Conservation (phyloP, 441 rosid species). For the Jatropha podagrica region DNA sequence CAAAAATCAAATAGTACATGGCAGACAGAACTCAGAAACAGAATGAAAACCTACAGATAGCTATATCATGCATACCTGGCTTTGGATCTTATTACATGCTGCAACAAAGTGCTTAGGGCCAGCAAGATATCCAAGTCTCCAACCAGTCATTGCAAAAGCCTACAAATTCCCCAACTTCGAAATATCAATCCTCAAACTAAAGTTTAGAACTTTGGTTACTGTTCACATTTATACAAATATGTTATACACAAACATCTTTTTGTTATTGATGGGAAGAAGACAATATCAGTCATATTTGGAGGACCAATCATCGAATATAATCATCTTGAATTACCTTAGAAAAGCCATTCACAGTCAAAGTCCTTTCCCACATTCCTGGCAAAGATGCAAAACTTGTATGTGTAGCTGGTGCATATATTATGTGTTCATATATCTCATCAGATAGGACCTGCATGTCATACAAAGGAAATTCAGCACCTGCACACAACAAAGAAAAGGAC, state of each 20-base stretch:
- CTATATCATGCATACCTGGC: slow-evolving; percentile 63
- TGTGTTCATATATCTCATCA: slow-evolving; percentile 97
- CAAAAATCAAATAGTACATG: slow-evolving; percentile 2
- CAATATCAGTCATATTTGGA: background rate
- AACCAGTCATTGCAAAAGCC: slow-evolving; percentile 99
- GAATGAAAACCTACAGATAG: background rate
- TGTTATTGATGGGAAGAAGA: slow-evolving; percentile 9
- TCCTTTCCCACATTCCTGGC: slow-evolving; percentile 94
- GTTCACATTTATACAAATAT: slow-evolving; percentile 10
- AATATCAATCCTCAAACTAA: slow-evolving; percentile 9
- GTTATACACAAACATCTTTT: background rate
- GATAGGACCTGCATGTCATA: slow-evolving; percentile 63
- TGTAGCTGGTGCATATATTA: slow-evolving; percentile 83
- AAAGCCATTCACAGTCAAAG: slow-evolving; percentile 92
- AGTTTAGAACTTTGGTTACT: background rate
- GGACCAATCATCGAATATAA: background rate
- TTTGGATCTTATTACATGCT: slow-evolving; percentile 93
- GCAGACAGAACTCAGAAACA: slow-evolving; percentile 1
- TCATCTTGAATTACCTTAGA: slow-evolving; percentile 66
- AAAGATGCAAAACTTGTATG: slow-evolving; percentile 96
- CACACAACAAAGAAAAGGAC: background rate
- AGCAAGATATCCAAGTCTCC: slow-evolving; percentile 96
- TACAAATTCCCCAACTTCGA: slow-evolving; percentile 31
- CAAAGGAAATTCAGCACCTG: slow-evolving; percentile 24
- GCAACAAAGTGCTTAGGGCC: slow-evolving; percentile 88